These are phyloP conservation scores for Phytopythium helicoides DNA, from an alignment of 352 stramenopile species.

Conservation along the genomic window DNA sequence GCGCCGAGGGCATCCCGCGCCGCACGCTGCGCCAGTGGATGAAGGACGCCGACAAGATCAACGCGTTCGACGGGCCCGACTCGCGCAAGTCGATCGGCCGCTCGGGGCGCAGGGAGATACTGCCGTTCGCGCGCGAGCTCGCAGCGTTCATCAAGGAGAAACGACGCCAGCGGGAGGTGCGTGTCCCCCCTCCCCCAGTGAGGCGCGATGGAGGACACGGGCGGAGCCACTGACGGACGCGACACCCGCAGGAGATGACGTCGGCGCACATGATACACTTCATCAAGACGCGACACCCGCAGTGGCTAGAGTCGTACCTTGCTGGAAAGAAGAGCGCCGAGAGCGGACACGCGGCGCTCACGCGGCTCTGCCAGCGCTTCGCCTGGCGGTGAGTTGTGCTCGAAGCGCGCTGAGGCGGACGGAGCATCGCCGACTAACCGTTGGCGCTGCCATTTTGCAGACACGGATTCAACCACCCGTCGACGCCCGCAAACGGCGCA, in stretches of 20 bases:
- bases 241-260: constrained; percentile 32
- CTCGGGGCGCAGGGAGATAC: constrained; percentile 33
- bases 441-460: too few species aligned
- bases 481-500: neutral
- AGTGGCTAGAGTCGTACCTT: constrained; percentile 36
- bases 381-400: constrained; percentile 16
- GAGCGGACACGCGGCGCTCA: constrained; percentile 37
- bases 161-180: constrained; percentile 6
- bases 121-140: constrained; percentile 31
- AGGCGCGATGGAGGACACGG: too few species aligned
- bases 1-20: constrained; percentile 31
- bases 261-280: constrained; percentile 44
- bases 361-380: constrained; percentile 35
- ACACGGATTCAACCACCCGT: constrained; percentile 23
- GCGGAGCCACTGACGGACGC: too few species aligned
- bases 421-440: too few species aligned
- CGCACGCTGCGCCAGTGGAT: constrained; percentile 41
- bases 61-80: constrained; percentile 31
- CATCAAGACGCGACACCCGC: constrained; percentile 26
- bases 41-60: constrained; percentile 44
- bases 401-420: too few species aligned
- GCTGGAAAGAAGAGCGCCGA: constrained; percentile 38
- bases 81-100: constrained; percentile 41
- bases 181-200: too few species aligned
- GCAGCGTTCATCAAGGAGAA: constrained; percentile 25